Evolutionary conservation across 2,329 filamentous ascomycete genomes (phyloP), one percentile per base, ranked within the genome.

Genomic region (Rutstroemia sp.): DNA sequence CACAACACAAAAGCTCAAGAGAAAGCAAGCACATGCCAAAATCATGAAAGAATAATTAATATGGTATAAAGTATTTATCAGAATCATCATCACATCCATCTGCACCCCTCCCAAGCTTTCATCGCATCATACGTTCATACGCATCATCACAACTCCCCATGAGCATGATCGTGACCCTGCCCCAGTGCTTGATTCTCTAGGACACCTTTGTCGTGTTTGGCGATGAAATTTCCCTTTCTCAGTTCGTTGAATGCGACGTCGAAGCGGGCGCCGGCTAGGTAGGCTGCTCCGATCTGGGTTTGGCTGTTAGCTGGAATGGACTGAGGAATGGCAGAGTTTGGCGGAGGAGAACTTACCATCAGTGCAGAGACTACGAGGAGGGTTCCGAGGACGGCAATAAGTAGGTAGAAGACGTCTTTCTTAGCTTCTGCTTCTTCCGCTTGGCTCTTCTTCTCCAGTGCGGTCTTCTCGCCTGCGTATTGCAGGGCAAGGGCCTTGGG

Each of bases 201-300:
- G 54, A 63, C 60, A 42, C 54, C 53, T 51, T 57, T 21, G 52
- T 59, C 55, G 46, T 56, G 45, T 52, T 59, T 64, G 27, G 51
- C 72, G 72, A 65, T 71, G 58, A 77, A 73, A 59, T 74, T 66
- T 41, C 67, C 66, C 55, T 78, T 70, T 57, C 63, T 77, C 61
- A 88, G 64, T 64, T 85, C 77, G 48, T 76, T 66, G 63, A 80
- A 78, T 8, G 85, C 81, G 59, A 87, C 75, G 70, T 95, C 90
- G 71, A 96, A 94, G 57, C 87, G 81, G 30, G 91, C 91, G 56
- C 92, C 92, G 62, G 92, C 78, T 51, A 87, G 74, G 81, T 84
- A 96, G 9, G 92, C 92, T 41, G 81, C 73, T 54, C 83, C 83
- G 63, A 96, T 74, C 92, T 96, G 65, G 52, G 53, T 8, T 14